These are phyloP conservation scores for Globisporangium megalacanthum DNA, from an alignment of 352 stramenopile species.

Conservation along the genomic window DNA sequence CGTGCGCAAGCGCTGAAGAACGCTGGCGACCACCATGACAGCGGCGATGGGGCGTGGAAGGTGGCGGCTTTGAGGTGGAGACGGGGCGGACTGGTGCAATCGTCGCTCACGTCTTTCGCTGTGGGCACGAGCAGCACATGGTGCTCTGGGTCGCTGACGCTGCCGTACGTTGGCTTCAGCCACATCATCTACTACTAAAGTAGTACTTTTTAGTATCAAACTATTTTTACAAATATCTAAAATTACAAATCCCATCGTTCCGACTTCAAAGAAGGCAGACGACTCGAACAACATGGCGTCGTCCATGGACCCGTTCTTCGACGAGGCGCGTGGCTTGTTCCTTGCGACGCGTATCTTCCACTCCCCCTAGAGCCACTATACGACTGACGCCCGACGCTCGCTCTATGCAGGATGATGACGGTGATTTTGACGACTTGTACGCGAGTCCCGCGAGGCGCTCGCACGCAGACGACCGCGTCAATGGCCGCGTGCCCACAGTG, in stretches of 20 bases:
- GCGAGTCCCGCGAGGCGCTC: slow-evolving; percentile 10
- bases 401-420: slow-evolving; percentile 41
- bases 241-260: not conserved
- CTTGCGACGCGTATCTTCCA: not conserved
- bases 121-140: not conserved
- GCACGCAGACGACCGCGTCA: not conserved
- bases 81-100: not conserved
- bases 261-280: slow-evolving; percentile 13
- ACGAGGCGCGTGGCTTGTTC: slow-evolving; percentile 17
- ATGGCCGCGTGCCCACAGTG: not conserved
- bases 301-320: slow-evolving; percentile 40
- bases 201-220: not conserved
- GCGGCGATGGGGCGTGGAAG: not conserved
- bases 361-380: not conserved
- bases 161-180: not conserved
- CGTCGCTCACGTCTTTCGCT: not conserved
- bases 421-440: slow-evolving; percentile 77
- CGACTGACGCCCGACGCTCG: not conserved
- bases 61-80: not conserved
- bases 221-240: not conserved
- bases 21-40: slow-evolving; percentile 21
- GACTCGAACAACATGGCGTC: slow-evolving; percentile 10
- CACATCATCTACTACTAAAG: not conserved
- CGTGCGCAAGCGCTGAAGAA: slow-evolving; percentile 32
- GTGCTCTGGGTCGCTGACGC: not conserved